Base-by-base conservation (phyloP, 768 basidiomycete genomes). In the Rhizopogon salebrosus region DNA sequence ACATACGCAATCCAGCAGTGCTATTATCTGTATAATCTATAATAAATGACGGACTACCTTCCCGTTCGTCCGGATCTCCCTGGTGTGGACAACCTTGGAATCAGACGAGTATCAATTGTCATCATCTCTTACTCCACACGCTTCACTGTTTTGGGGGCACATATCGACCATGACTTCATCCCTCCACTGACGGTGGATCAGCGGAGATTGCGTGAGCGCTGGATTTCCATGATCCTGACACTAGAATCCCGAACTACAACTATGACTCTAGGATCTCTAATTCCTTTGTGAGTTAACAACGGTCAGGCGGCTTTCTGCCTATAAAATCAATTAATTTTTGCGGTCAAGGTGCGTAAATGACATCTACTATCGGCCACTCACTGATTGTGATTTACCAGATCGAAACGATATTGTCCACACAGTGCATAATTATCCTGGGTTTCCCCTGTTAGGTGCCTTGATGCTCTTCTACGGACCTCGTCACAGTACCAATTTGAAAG, bases 401-500 rank as follows among this genome's bases (percentile, higher is more conserved):
- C 70, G 75, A 82, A 3, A 83, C 60, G 3, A 82, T 76, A 2
- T 76, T 73, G 48, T n/a, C n/a, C n/a, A n/a, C n/a, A n/a, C n/a
- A n/a, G n/a, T n/a, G n/a, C n/a, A 77, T 76, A 29, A 85, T 72
- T 24, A 85, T 81, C 34, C 63, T 75, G 0, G 81, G 80, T 20
- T 68, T 58, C 7, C 73, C 66, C 2, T 70, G 69, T 68, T 66
- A 16, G 80, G 65, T 9, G 61, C 54, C 52, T 70, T 70, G 6
- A 82, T 53, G 1, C 82, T 75, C 10, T 76, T 59, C 62, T 86
- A 85, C 20, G 88, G 70, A 51, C 85, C 85, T 27, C 65, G 70
- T 63, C 90, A 88, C 3, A 91, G 68, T 5, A n/a, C 87, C 87
- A 64, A 91, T 91, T 72, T 89, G 82, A 48, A 85, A 57, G 16